Conservation (phyloP, 2,329 filamentous ascomycete genomes). For the Pseudogymnoascus sp. region DNA sequence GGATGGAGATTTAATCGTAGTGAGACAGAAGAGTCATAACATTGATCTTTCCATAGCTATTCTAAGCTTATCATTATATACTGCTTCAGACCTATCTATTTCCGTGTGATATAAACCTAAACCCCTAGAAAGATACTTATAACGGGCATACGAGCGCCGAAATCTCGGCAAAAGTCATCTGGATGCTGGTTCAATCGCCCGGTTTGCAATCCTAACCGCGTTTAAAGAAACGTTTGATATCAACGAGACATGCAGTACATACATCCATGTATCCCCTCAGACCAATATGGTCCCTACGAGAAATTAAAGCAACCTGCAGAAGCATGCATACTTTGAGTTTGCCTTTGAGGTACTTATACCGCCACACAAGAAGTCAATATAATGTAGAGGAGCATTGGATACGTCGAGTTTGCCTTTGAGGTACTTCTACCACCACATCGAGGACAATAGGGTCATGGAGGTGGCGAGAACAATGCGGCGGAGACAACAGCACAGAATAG, state of each 20-base stretch:
- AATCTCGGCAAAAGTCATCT: too few relatives aligned
- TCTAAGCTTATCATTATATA: background rate
- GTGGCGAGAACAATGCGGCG: too few relatives aligned
- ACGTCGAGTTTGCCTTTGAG: background rate
- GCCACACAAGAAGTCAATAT: too few relatives aligned
- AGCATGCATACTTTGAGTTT: background rate
- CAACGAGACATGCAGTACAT: too few relatives aligned
- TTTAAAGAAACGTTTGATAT: too few relatives aligned
- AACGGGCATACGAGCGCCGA: too few relatives aligned
- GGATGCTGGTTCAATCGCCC: too few relatives aligned
- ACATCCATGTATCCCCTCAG: too few relatives aligned
- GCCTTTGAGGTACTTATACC: background rate
- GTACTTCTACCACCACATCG: background rate
- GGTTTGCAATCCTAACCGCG: background rate
- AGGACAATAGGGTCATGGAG: background rate
- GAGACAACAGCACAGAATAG: too few relatives aligned
- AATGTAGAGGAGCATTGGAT: too few relatives aligned
- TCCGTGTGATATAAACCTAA: background rate
- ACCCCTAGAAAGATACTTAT: background rate
- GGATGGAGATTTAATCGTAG: background rate
- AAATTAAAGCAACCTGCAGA: background rate
- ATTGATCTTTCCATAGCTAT: background rate
- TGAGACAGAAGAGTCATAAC: background rate
- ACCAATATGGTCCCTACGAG: background rate
- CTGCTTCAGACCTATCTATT: background rate